Evolutionary conservation across 169 alveolate species (phyloP).

Genomic region (Ichthyophthirius multifiliis): DNA sequence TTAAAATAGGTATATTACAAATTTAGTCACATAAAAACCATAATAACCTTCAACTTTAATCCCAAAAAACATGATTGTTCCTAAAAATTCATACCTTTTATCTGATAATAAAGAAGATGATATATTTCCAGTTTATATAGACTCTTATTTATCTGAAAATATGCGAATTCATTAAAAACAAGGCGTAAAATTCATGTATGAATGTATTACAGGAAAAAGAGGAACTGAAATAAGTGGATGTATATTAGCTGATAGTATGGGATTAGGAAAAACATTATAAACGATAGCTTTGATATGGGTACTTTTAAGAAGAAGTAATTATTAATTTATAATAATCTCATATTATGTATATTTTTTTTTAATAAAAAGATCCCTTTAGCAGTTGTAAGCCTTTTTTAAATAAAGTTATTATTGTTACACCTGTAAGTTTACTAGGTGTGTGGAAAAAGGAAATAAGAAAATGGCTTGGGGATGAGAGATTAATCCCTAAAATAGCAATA

Average conservation of each 20-base stretch:
- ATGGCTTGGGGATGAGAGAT: constrained; percentile 90
- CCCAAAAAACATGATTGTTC: not conserved
- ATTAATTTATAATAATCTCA: not conserved
- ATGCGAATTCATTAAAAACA: constrained; percentile 16
- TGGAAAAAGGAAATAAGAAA: constrained; percentile 93
- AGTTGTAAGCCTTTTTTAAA: constrained; percentile 21
- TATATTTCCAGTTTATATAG: constrained; percentile 15
- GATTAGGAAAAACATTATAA: constrained; percentile 68
- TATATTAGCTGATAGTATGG: constrained; percentile 79
- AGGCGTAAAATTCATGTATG: constrained; percentile 44
- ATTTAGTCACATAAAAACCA: too few relatives aligned
- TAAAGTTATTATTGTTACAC: constrained; percentile 90
- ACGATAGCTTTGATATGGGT: constrained; percentile 50
- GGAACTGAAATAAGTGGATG: constrained; percentile 38
- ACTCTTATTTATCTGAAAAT: not conserved
- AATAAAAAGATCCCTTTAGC: not conserved
- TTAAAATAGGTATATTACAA: too few relatives aligned
- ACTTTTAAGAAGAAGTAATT: not conserved
- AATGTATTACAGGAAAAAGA: constrained; percentile 39
- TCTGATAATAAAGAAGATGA: not conserved
- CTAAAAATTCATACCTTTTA: not conserved
- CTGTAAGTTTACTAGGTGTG: constrained; percentile 91
- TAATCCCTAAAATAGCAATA: constrained; percentile 87
- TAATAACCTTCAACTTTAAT: too few relatives aligned
- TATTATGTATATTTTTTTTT: not conserved